These are phyloP conservation scores for Rhodotorula sp. DNA, from an alignment of 1,284 basidiomycete genomes.

Conservation along the genomic window DNA sequence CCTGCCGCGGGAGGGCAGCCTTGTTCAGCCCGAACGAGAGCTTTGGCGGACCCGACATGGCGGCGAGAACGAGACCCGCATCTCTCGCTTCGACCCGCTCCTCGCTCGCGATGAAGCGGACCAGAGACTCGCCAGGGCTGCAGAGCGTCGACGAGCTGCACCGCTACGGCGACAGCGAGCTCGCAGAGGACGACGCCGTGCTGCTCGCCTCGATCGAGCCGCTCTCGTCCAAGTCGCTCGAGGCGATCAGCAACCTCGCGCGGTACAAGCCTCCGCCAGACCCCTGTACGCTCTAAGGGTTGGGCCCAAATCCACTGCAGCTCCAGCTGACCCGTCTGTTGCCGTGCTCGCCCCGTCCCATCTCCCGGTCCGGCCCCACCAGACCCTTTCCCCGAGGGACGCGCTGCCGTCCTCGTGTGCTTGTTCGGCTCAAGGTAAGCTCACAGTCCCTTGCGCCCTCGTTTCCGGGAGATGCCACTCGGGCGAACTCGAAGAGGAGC, in stretches of 20 bases:
- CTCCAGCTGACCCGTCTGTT: no score
- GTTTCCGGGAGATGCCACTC: no score
- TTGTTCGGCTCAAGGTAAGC: constrained; percentile 33
- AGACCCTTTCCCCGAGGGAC: constrained; percentile 28
- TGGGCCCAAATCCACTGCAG: background rate
- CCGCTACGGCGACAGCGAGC: constrained; percentile 1
- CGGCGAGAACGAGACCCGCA: background rate
- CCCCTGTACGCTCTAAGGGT: constrained; percentile 4
- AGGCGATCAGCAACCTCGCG: constrained; percentile 31
- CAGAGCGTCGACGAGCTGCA: background rate
- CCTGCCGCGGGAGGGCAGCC: constrained; percentile 16
- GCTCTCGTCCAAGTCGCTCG: constrained; percentile 21
- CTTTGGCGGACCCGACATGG: constrained; percentile 26
- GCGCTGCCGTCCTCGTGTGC: constrained; percentile 37
- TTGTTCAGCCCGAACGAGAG: constrained; percentile 40
- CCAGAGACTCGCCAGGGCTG: background rate
- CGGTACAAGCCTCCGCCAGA: constrained; percentile 32
- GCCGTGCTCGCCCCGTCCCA: background rate
- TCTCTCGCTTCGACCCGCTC: background rate
- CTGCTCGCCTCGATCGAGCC: constrained; percentile 19
- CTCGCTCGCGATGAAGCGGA: background rate
- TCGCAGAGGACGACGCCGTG: background rate
- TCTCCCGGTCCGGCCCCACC: background rate
- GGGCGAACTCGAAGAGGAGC: no score
- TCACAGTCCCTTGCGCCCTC: no score